These are phyloP conservation scores for Pythium vanterpoolii DNA, from an alignment of 352 stramenopile genomes.

Conservation along the genomic window DNA sequence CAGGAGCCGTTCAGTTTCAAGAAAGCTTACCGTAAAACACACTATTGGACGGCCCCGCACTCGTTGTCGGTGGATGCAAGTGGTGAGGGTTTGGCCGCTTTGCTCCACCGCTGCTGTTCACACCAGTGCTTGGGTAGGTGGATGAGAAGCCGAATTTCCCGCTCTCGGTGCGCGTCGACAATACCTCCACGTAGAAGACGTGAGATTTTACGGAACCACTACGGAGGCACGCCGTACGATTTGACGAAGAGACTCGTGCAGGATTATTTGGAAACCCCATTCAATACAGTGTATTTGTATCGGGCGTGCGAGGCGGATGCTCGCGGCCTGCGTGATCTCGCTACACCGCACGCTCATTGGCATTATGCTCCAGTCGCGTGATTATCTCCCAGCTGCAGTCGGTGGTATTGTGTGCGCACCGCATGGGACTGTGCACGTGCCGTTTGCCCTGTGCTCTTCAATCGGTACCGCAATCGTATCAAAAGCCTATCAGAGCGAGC, in stretches of 20 bases:
- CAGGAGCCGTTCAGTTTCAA: conserved; percentile 67
- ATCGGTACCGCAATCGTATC: conserved; percentile 48
- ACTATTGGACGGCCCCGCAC: conserved; percentile 35
- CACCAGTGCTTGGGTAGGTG: conserved; percentile 52
- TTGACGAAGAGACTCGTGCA: conserved; percentile 79
- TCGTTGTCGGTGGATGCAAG: conserved; percentile 78
- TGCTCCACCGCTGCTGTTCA: conserved; percentile 70
- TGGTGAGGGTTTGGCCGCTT: conserved; percentile 88
- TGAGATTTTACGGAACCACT: conserved; percentile 89
- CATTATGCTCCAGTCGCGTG: conserved; percentile 71
- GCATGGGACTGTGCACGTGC: conserved; percentile 69
- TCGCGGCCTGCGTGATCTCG: conserved; percentile 89
- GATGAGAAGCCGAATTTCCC: conserved; percentile 72
- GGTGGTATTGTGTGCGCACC: conserved; percentile 57
- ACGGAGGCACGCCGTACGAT: conserved; percentile 88
- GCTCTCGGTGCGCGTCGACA: conserved; percentile 85
- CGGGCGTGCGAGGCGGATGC: conserved; percentile 65
- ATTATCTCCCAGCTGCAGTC: conserved; percentile 34
- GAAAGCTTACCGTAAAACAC: conserved; percentile 57
- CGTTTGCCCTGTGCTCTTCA: conserved; percentile 60
- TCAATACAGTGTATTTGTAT: conserved; percentile 34
- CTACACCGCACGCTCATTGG: conserved; percentile 87
- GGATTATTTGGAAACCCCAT: conserved; percentile 79
- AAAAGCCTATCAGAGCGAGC: conserved; percentile 71
- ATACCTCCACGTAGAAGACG: conserved; percentile 46